Conservation (phyloP, 331 rosid species). For the Acacia pycnantha region DNA sequence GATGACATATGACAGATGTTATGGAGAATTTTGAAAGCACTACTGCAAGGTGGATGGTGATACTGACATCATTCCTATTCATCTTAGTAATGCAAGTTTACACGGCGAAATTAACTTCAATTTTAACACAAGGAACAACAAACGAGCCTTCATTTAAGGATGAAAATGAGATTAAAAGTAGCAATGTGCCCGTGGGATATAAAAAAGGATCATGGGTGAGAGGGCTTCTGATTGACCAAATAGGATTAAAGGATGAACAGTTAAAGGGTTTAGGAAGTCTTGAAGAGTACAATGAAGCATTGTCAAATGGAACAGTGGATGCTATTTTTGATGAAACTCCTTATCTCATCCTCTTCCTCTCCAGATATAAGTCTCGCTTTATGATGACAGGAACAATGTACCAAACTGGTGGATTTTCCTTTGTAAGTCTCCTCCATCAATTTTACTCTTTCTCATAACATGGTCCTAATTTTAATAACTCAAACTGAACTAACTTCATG, state of each 20-base stretch:
- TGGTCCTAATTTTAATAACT: too few species aligned
- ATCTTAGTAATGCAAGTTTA: not conserved
- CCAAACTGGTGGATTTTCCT: not conserved
- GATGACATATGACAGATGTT: not conserved
- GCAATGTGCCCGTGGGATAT: not conserved
- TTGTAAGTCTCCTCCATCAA: not conserved
- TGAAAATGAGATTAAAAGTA: not conserved
- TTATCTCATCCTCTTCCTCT: not conserved
- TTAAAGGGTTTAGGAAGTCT: not conserved
- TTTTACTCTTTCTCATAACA: too few species aligned
- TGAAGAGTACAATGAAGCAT: constrained; percentile 12
- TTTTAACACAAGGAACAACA: not conserved
- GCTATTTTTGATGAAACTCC: constrained; percentile 13
- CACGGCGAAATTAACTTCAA: not conserved
- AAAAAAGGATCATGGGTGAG: not conserved
- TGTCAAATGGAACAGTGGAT: constrained; percentile 16
- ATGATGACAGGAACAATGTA: not conserved
- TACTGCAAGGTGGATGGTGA: not conserved
- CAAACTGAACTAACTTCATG: too few species aligned
- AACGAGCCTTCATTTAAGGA: not conserved
- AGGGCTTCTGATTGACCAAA: not conserved
- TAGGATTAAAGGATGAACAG: constrained; percentile 3
- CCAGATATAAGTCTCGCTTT: not conserved
- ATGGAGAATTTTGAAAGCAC: not conserved
- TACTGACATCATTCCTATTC: not conserved